Evolutionary conservation across 805 yeast genomes (phyloP).

Genomic region (Cyberlindnera maritima): DNA sequence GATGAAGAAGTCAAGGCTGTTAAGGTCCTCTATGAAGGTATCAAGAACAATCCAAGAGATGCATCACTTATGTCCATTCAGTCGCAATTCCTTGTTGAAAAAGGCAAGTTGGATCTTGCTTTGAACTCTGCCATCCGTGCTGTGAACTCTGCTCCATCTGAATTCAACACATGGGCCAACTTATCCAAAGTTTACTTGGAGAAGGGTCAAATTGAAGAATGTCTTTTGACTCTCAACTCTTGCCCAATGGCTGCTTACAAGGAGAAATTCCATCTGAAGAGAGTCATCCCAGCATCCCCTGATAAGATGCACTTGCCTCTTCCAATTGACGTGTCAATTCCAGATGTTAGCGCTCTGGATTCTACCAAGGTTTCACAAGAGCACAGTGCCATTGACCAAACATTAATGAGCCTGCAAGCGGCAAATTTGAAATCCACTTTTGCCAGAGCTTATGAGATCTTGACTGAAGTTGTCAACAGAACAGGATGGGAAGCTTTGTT

Average conservation of each 20-base stretch:
- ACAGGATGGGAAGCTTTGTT: conserved; percentile 74
- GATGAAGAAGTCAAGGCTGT: conserved; percentile 63
- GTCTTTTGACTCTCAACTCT: conserved; percentile 69
- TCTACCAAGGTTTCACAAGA: conserved; percentile 64
- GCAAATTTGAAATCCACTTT: conserved; percentile 60
- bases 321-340: conserved; percentile 70
- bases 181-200: conserved; percentile 63
- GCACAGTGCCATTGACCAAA: conserved; percentile 62
- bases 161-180: conserved; percentile 70
- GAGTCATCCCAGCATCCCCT: conserved; percentile 52
- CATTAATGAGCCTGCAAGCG: conserved; percentile 62
- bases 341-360: conserved; percentile 65
- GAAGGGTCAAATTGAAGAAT: conserved; percentile 65
- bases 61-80: conserved; percentile 53
- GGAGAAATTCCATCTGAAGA: conserved; percentile 59
- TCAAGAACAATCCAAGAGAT: conserved; percentile 48
- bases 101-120: conserved; percentile 53
- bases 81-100: conserved; percentile 54
- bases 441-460: conserved; percentile 53
- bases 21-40: conserved; percentile 48
- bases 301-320: conserved; percentile 70
- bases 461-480: conserved; percentile 61
- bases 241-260: conserved; percentile 76
- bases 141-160: conserved; percentile 71
- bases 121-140: conserved; percentile 58